Conservation (phyloP, 2,329 filamentous ascomycete species). For the Xylaria sp. region DNA sequence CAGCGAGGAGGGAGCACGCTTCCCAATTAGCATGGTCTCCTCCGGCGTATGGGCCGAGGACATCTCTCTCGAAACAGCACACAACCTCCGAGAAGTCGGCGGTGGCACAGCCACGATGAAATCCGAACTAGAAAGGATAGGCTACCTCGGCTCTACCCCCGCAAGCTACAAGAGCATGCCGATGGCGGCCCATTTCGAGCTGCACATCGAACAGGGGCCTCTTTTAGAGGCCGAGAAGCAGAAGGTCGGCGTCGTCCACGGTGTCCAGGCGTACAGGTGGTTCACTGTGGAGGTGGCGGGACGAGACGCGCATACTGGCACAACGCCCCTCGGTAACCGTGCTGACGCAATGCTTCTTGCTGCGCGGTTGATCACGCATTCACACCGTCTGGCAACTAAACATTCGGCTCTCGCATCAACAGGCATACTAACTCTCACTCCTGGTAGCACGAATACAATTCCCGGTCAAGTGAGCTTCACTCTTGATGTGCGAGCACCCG, state of each 20-base stretch:
- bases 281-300: conserved; percentile 73
- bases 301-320: conserved; percentile 78
- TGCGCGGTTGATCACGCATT: conserved; percentile 73
- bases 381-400: conserved; percentile 69
- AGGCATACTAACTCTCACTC: conserved; percentile 73
- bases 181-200: conserved; percentile 81
- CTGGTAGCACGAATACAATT: conserved; percentile 78
- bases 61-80: conserved; percentile 69
- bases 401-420: conserved; percentile 73
- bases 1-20: conserved; percentile 79
- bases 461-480: conserved; percentile 74
- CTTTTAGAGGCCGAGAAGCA: conserved; percentile 54
- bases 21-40: conserved; percentile 74
- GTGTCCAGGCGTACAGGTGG: conserved; percentile 81
- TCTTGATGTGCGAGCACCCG: conserved; percentile 70
- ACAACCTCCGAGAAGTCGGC: conserved; percentile 69
- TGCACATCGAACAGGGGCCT: conserved; percentile 87
- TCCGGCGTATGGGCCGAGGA: conserved; percentile 82
- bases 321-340: conserved; percentile 67
- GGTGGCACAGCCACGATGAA: conserved; percentile 71
- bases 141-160: conserved; percentile 70
- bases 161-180: conserved; percentile 69
- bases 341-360: conserved; percentile 76
- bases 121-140: conserved; percentile 75
- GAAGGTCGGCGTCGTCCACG: conserved; percentile 75